A percentile compares a stretch with the other conserved stretches of the same genome.
phyloP scores from a whole-genome alignment of 108 stramenopile species.

The Nitzschia sp. region DNA sequence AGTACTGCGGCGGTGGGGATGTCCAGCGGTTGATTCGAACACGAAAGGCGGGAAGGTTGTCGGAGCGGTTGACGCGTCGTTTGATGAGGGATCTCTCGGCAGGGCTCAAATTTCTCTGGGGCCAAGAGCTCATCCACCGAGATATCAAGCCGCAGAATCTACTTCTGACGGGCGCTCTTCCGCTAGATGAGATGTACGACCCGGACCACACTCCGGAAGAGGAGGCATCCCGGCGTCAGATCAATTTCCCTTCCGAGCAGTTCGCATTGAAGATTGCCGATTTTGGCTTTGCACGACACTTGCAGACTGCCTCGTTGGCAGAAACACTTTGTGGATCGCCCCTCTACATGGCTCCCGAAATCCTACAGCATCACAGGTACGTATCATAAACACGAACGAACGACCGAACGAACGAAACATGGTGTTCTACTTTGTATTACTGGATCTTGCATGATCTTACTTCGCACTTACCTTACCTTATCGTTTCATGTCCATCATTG shows the following conservation, averaged over 20 bases:
- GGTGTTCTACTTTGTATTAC: background rate
- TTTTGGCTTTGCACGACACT: constrained; percentile 97
- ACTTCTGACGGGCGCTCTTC: constrained; percentile 82
- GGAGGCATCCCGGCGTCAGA: constrained; percentile 24
- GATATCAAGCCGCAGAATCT: constrained; percentile 98
- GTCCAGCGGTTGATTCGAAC: constrained; percentile 84
- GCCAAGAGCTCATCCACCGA: constrained; percentile 85
- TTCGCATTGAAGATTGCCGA: constrained; percentile 94
- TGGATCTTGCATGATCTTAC: background rate
- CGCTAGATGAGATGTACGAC: constrained; percentile 63
- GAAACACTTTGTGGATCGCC: constrained; percentile 98
- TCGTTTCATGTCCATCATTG: background rate
- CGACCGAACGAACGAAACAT: background rate
- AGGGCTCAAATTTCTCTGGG: constrained; percentile 90
- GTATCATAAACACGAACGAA: too few relatives aligned
- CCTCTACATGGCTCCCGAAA: constrained; percentile 98
- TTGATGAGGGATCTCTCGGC: constrained; percentile 89
- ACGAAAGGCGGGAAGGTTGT: constrained; percentile 66
- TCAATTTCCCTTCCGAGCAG: constrained; percentile 36
- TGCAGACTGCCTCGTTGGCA: constrained; percentile 88
- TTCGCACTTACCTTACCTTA: background rate
- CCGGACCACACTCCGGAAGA: constrained; percentile 44
- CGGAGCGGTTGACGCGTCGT: constrained; percentile 80
- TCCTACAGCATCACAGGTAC: constrained; percentile 77
- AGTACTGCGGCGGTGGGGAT: constrained; percentile 97